Evolutionary conservation across 2,329 filamentous ascomycete genomes (phyloP).

Genomic region (Emmonsia crescens): DNA sequence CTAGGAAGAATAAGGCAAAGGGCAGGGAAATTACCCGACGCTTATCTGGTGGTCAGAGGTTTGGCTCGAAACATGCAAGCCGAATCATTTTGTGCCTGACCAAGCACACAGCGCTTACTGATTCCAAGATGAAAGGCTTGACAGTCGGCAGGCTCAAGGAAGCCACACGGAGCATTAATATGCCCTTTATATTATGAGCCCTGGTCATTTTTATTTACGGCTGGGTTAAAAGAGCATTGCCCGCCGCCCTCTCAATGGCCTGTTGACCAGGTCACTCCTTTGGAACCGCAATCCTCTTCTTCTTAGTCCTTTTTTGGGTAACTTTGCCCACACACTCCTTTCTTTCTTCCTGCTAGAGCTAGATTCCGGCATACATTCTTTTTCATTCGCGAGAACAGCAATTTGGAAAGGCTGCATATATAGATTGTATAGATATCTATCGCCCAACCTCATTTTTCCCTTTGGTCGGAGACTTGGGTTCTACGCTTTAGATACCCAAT

Average conservation of each 20-base stretch:
- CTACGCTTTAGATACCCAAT: neutral
- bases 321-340: neutral
- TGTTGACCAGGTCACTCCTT: neutral
- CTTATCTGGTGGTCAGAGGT: neutral
- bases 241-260: neutral
- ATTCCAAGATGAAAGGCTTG: neutral
- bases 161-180: neutral
- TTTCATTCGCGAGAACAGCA: neutral
- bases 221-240: neutral
- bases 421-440: neutral
- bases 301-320: neutral
- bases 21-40: neutral
- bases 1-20: neutral
- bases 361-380: neutral
- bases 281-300: neutral
- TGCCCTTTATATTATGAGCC: neutral
- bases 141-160: neutral
- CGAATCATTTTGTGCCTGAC: neutral
- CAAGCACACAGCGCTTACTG: neutral
- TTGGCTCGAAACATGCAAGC: neutral
- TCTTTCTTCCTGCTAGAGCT: neutral
- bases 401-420: neutral
- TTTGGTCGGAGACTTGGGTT: neutral
- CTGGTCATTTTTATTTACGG: neutral
- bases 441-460: neutral